Evolutionary conservation across 495 filamentous ascomycete species (phyloP).

Genomic region (Talaromyces wortmannii): DNA sequence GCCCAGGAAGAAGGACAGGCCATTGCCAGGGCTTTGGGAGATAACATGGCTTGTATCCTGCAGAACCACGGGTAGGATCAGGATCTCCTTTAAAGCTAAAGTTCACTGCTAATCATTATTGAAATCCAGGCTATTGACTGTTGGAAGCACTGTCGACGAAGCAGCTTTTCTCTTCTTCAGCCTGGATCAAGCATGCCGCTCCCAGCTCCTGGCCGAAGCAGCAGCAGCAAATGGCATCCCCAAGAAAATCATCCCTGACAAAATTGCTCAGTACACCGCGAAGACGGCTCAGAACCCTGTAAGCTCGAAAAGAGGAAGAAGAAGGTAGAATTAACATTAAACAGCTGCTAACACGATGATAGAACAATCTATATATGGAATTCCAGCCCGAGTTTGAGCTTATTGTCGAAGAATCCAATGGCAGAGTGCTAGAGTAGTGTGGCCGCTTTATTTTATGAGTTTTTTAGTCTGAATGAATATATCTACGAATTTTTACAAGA

Average conservation of each 20-base stretch:
- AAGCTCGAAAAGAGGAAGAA: conserved; percentile 6
- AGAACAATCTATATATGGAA: conserved; percentile 40
- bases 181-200: conserved; percentile 59
- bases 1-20: conserved; percentile 53
- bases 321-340: not conserved
- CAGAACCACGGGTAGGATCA: conserved; percentile 52
- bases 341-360: conserved; percentile 4
- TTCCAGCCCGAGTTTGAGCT: conserved; percentile 40
- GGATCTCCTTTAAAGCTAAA: not conserved
- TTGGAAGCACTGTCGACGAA: conserved; percentile 57
- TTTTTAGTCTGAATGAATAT: not conserved
- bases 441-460: not conserved
- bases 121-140: conserved; percentile 43
- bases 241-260: conserved; percentile 42
- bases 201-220: conserved; percentile 59
- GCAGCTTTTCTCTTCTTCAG: conserved; percentile 63
- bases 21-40: conserved; percentile 54
- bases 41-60: conserved; percentile 56
- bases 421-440: conserved; percentile 26
- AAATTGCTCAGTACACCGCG: conserved; percentile 33
- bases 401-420: conserved; percentile 38
- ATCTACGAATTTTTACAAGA: not conserved
- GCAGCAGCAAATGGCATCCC: conserved; percentile 50
- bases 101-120: not conserved
- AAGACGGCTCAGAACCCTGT: conserved; percentile 33